Evolutionary conservation across 441 rosid species (phyloP).

Genomic region (Gossypium laxum): DNA sequence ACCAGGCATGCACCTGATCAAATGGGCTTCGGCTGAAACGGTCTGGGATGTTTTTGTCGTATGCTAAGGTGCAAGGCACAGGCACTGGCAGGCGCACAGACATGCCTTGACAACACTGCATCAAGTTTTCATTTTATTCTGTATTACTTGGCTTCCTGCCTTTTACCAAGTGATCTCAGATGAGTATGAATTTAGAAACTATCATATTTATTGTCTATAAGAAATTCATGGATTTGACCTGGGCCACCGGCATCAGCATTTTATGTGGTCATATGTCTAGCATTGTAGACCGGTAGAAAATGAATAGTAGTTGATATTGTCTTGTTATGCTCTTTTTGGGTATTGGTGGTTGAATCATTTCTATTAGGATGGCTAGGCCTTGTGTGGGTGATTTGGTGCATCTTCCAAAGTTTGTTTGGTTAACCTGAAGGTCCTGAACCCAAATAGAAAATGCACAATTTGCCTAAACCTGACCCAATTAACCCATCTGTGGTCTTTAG

Average conservation of each 20-base stretch:
- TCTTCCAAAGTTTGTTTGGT: neutral
- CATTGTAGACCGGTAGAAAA: neutral
- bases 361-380: neutral
- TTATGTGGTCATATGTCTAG: neutral
- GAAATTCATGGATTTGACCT: conserved; percentile 6
- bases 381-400: conserved; percentile 3
- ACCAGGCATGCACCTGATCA: neutral
- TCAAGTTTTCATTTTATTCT: neutral
- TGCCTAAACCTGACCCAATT: neutral
- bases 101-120: neutral
- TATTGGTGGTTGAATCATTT: conserved; percentile 5
- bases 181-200: neutral
- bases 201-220: neutral
- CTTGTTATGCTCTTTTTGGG: neutral
- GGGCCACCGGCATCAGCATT: neutral
- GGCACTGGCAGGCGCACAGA: neutral
- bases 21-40: neutral
- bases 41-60: neutral
- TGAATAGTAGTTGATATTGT: conserved; percentile 1
- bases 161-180: conserved; percentile 11
- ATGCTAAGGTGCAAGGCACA: neutral
- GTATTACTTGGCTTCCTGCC: conserved; percentile 4
- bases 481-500: neutral
- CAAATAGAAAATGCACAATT: neutral
- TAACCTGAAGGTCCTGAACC: neutral